phyloP scores from a whole-genome alignment of 129 eudicot species.

The Erigeron canadensis region DNA sequence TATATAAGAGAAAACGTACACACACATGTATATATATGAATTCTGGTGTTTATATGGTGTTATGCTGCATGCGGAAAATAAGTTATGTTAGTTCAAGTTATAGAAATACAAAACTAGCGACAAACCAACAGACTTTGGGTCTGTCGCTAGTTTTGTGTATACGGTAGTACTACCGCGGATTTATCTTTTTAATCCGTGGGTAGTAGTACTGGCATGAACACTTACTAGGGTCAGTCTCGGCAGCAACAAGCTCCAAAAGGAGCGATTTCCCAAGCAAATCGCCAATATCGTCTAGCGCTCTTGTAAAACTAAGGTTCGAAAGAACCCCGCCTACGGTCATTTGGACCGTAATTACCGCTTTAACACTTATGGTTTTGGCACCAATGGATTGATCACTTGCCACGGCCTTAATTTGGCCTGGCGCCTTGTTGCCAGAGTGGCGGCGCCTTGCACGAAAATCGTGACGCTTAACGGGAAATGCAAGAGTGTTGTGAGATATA shows the following conservation, averaged over 20 bases:
- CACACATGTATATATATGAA: too few species aligned
- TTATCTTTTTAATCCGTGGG: too few species aligned
- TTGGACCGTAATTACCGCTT: conserved; percentile 49
- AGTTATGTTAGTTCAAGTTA: too few species aligned
- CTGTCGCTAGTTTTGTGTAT: too few species aligned
- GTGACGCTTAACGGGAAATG: conserved; percentile 7
- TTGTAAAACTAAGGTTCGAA: conserved; percentile 33
- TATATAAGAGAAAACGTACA: too few species aligned
- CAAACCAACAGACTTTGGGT: too few species aligned
- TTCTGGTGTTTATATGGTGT: too few species aligned
- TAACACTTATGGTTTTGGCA: conserved; percentile 18
- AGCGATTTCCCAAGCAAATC: conserved; percentile 63
- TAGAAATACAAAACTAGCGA: too few species aligned
- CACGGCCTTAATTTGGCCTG: conserved; percentile 4
- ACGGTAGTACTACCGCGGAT: too few species aligned
- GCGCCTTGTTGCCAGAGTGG: background rate
- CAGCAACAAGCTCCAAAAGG: conserved; percentile 60
- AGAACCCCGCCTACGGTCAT: conserved; percentile 48
- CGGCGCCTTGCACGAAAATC: background rate
- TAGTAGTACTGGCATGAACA: too few species aligned
- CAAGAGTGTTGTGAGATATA: conserved; percentile 3
- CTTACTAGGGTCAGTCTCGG: conserved; percentile 65
- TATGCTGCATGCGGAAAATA: too few species aligned
- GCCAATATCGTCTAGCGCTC: conserved; percentile 41
- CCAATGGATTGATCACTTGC: background rate